Conservation (phyloP, 2,329 filamentous ascomycete species). For the Cryoendolithus antarcticus region DNA sequence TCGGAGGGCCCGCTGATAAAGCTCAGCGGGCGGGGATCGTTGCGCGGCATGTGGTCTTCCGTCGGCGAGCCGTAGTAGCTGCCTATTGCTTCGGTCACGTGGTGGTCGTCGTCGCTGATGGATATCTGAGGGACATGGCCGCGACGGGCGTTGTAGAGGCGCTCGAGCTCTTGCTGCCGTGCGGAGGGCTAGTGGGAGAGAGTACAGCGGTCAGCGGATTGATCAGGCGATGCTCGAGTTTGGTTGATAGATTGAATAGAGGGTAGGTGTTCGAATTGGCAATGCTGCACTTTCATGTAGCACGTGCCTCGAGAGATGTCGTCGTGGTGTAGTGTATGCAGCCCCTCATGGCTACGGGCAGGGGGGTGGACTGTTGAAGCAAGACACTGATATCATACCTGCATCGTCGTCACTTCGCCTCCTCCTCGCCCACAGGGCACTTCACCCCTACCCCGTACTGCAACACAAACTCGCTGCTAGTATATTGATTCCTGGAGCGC, state of each 20-base stretch:
- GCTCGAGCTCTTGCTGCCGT: conserved; percentile 34
- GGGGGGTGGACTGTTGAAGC: neutral
- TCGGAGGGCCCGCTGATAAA: conserved; percentile 53
- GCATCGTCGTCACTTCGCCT: neutral
- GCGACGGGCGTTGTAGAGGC: conserved; percentile 29
- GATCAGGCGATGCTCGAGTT: neutral
- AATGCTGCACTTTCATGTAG: neutral
- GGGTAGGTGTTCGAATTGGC: neutral
- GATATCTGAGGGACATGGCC: conserved; percentile 50
- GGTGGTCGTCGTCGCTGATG: conserved; percentile 81
- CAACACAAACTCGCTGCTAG: too few relatives aligned
- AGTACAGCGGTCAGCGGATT: neutral
- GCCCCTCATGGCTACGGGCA: too few relatives aligned
- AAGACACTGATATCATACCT: conserved; percentile 1
- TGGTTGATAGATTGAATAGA: neutral
- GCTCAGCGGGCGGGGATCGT: conserved; percentile 57
- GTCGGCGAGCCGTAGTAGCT: conserved; percentile 63
- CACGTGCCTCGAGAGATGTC: neutral
- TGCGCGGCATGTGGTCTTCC: conserved; percentile 11
- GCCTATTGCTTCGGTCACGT: conserved; percentile 88
- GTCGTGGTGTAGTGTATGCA: too few relatives aligned
- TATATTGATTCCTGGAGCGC: too few relatives aligned
- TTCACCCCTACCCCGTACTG: too few relatives aligned
- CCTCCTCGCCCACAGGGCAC: too few relatives aligned
- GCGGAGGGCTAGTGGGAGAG: conserved; percentile 22